Base-by-base conservation (phyloP, 768 basidiomycete genomes). In the Boletus fagicola region DNA sequence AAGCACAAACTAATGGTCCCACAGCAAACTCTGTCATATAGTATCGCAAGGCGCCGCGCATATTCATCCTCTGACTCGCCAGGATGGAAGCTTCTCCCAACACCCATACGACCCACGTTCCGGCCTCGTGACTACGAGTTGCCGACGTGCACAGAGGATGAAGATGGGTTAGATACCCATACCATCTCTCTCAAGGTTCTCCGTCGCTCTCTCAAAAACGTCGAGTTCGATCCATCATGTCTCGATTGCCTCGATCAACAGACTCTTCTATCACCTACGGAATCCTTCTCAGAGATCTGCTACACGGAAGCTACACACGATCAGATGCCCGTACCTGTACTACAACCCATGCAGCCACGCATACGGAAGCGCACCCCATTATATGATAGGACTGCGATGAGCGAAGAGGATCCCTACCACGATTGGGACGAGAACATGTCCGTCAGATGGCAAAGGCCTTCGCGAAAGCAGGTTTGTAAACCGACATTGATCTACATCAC, bases 241-340 rank as follows among this genome's bases (percentile, higher is more conserved):
- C 72, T 79, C 22, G 68, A 76, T 56, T 69, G 70, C 39, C 74
- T 79, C 38, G 78, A 79, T 63, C 69, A 77, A 22, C 73, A 77
- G 57, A 74, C 79, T 0, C 72, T 79, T 12, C 63, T 73, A 31
- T 70, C 72, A 0, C 78, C 78, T 11, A 63, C 70, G 3, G 75
- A 76, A 26, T 70, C 77, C 26, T 79, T 78, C 60, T 75, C 76
- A 5, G 78, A 78, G 49, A 53, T 76, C 2, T 79, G 78, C 58
- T 79, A 77, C 54, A 61, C 72, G 13, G 70, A 69, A 45, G 77
- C 78, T 8, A 73, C 78, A n/a, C 67, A 73, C 35, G 74, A 75
- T 38, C 59, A 63, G 38, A 39, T 53, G 5, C 61, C 66, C 11
- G 72, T 72, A 0, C 72, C 72, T 5, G 16, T 60, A 0, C 57